These are phyloP conservation scores for sunflower (Helianthus annuus) DNA, from an alignment of 129 eudicot genomes.

Conservation along the genomic window DNA sequence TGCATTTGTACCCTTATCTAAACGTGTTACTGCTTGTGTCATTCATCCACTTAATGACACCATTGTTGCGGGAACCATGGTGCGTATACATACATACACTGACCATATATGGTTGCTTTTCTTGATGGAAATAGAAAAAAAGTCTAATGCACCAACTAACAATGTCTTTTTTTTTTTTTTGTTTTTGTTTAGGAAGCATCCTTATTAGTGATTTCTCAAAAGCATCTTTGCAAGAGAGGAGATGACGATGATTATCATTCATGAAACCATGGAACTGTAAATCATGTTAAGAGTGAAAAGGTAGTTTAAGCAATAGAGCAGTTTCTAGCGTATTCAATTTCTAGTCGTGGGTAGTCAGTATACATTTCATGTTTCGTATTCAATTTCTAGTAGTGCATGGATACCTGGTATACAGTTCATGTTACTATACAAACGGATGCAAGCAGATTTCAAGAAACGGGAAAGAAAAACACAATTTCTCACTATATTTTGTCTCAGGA, in stretches of 20 bases:
- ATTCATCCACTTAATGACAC: conserved; percentile 74
- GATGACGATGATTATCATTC: background rate
- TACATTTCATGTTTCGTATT: no score
- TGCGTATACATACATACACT: conserved; percentile 17
- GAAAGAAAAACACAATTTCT: no score
- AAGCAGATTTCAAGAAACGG: no score
- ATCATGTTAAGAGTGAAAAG: background rate
- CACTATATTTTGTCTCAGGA: no score
- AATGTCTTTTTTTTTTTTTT: background rate
- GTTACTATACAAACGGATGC: no score
- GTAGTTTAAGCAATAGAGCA: no score
- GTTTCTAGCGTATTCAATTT: no score
- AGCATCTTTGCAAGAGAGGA: conserved; percentile 32
- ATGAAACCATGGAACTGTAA: background rate
- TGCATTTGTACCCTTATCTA: conserved; percentile 53
- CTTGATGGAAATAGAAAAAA: conserved; percentile 2
- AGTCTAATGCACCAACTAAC: conserved; percentile 6
- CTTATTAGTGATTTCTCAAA: conserved; percentile 60
- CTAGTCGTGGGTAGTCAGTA: no score
- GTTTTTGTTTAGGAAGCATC: conserved; percentile 57
- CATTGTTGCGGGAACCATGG: conserved; percentile 89
- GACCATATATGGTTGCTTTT: background rate
- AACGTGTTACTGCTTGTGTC: conserved; percentile 70
- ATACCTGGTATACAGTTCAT: no score
- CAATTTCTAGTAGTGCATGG: no score